Evolutionary conservation across 768 basidiomycete genomes (phyloP).

Genomic region (Tulasnella sp.): DNA sequence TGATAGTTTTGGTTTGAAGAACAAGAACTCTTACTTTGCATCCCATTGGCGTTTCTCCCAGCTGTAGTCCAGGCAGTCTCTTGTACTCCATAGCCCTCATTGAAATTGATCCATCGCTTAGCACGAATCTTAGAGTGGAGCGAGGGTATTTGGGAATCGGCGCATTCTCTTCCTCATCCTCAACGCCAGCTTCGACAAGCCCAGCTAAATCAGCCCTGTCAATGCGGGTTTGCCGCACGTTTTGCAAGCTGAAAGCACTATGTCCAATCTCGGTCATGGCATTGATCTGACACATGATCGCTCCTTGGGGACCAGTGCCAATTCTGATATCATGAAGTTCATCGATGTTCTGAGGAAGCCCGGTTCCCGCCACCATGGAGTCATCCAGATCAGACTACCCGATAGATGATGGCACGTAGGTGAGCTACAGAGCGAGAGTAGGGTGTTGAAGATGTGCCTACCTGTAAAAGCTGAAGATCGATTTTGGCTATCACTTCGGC

Average conservation of each 20-base stretch:
- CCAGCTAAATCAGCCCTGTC: conserved; percentile 51
- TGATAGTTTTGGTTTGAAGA: neutral
- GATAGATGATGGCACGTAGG: neutral
- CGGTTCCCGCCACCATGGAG: conserved; percentile 58
- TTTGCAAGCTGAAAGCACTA: conserved; percentile 70
- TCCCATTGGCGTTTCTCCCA: conserved; percentile 69
- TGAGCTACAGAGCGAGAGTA: neutral
- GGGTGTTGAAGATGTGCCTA: neutral
- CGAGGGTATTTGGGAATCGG: conserved; percentile 73
- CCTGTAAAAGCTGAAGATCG: conserved; percentile 49
- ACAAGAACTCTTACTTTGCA: conserved; percentile 47
- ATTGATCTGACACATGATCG: conserved; percentile 52
- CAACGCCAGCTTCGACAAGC: conserved; percentile 37
- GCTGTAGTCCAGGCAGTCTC: conserved; percentile 44
- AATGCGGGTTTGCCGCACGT: conserved; percentile 48
- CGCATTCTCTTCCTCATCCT: conserved; percentile 48
- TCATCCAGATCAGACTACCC: conserved; percentile 48
- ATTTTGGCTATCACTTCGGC: conserved; percentile 42
- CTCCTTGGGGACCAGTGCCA: conserved; percentile 2
- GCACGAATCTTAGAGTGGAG: conserved; percentile 58
- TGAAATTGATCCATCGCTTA: conserved; percentile 62
- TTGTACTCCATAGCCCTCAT: conserved; percentile 72
- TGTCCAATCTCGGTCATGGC: conserved; percentile 72
- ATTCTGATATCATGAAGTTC: conserved; percentile 24
- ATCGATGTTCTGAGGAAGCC: conserved; percentile 40